These are phyloP conservation scores for Brassica juncea DNA, from an alignment of 345 rosid genomes.

Conservation along the genomic window DNA sequence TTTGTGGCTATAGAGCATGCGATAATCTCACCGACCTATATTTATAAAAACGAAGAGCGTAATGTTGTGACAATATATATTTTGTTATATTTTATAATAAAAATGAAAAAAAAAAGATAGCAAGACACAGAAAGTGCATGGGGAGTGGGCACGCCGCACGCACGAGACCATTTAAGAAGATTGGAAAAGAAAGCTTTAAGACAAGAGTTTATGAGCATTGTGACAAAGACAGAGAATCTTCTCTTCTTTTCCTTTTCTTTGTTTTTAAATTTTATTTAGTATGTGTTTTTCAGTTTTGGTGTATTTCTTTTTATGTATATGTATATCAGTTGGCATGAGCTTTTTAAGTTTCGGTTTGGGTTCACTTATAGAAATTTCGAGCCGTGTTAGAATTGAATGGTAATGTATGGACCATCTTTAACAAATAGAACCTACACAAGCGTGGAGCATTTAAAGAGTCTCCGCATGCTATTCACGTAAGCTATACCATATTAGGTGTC, in stretches of 20 bases:
- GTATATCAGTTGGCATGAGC: conserved; percentile 2
- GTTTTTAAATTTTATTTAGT: conserved; percentile 5
- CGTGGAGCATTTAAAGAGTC: conserved; percentile 24
- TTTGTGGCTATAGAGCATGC: conserved; percentile 17
- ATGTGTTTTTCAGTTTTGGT: conserved; percentile 8
- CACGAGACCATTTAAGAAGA: conserved; percentile 44
- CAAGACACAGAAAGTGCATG: conserved; percentile 11
- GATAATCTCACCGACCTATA: conserved; percentile 20
- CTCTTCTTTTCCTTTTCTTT: conserved; percentile 11
- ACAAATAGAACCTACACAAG: conserved; percentile 32
- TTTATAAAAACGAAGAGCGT: conserved; percentile 5
- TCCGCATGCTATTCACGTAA: conserved; percentile 42
- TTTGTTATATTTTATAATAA: neutral
- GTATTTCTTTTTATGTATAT: neutral
- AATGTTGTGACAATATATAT: conserved; percentile 21
- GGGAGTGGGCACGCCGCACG: conserved; percentile 26
- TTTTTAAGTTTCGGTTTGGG: conserved; percentile 32
- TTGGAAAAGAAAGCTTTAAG: conserved; percentile 28
- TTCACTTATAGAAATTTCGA: conserved; percentile 8
- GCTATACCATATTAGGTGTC: conserved; percentile 36
- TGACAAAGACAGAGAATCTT: conserved; percentile 59
- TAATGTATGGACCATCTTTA: conserved; percentile 33
- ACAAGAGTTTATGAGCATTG: conserved; percentile 41
- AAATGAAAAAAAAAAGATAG: conserved; percentile 12
- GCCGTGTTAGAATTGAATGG: conserved; percentile 9